Evolutionary conservation across 2,329 filamentous ascomycete species (phyloP), one percentile per base, ranked within the genome.

Genomic region (Cercospora citrullina): DNA sequence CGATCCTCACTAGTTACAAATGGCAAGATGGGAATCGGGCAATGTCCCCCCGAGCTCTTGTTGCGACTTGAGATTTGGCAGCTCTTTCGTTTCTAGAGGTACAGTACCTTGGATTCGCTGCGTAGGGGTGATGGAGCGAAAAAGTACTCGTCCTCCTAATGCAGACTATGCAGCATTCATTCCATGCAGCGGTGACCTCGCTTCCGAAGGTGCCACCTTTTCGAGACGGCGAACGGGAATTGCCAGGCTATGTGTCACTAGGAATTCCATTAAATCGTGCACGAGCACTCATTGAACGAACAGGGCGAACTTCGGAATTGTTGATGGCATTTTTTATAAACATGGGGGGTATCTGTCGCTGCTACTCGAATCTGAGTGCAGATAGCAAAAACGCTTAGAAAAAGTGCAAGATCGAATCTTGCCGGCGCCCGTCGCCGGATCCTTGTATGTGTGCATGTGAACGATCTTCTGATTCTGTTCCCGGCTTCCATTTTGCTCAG

Each of bases 261-360:
- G 7, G 48, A 61, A 61, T 61, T 61, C 60, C 60, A 53, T 26
- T 26, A 53, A 30, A 8, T 53, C 42, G 42, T 53, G 60, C 60
- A 63, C 60, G 60, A 63, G 60, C 60, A 63, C 60, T 48, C 6
- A 5, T 31, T 30, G 26, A 63, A 16, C 26, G 60, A 63, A 16
- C n/a, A 63, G 60, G 60, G 42, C n/a, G 51, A 63, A 63, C 18
- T 53, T 63, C 60, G 60, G 60, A 31, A 65, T 33, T 58, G 33
- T 59, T 68, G 51, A 26, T 65, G 51, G 65, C 67, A 39, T 39
- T 67, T 60, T 63, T 58, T 51, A 67, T 48, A 51, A 48, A 60
- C 62, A 66, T 67, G 58, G 58, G 55, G 68, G 68, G 68, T 69
- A 69, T 67, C 68, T 65, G 64, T 67, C 65, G 68, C 64, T 69